These are phyloP conservation scores for Populus trichocarpa DNA, from an alignment of 441 rosid species.

Conservation along the genomic window DNA sequence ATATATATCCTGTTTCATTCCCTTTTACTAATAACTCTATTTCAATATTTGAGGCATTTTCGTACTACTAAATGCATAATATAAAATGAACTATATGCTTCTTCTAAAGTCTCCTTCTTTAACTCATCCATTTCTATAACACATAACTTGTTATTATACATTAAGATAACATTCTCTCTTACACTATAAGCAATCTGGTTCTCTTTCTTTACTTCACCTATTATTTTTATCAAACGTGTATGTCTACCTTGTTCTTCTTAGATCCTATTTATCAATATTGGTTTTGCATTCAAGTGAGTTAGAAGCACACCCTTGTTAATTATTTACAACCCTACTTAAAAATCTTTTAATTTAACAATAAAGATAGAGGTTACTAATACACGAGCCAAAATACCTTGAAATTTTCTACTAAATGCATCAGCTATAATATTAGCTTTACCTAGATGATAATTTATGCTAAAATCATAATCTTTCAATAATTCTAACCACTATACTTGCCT, in stretches of 20 bases:
- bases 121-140: not conserved
- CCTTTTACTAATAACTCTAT: not conserved
- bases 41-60: not conserved
- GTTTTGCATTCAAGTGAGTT: no score
- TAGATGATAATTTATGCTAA: not conserved
- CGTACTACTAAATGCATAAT: not conserved
- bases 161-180: not conserved
- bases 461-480: not conserved
- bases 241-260: no score
- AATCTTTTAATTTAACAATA: not conserved
- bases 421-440: not conserved
- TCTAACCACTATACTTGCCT: not conserved
- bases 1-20: not conserved
- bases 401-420: not conserved
- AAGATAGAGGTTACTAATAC: no score
- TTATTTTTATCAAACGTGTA: not conserved
- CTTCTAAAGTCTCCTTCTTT: not conserved
- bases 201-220: not conserved
- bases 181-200: not conserved
- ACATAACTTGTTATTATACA: not conserved
- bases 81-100: not conserved
- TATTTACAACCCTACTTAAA: no score
- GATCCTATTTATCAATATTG: no score
- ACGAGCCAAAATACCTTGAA: not conserved
- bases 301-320: no score